These are phyloP conservation scores for Hypholoma sublateritium DNA, from an alignment of 768 basidiomycete species.

Conservation along the genomic window DNA sequence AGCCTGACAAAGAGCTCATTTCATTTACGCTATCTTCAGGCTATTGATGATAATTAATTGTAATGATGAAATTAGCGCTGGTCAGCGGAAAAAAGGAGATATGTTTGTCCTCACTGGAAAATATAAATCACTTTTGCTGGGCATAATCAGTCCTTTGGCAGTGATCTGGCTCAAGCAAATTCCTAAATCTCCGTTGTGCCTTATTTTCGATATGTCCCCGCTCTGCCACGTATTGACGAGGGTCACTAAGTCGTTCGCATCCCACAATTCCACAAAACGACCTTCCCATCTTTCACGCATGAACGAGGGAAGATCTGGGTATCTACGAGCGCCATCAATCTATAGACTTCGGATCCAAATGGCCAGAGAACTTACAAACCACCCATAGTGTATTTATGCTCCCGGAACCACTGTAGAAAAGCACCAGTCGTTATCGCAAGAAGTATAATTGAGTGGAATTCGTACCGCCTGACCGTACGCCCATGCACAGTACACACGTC, in stretches of 20 bases:
- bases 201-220: constrained; percentile 47
- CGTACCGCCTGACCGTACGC: constrained; percentile 55
- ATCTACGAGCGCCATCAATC: constrained; percentile 26
- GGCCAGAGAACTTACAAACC: constrained; percentile 32
- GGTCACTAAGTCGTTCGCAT: constrained; percentile 52
- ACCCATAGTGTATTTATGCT: constrained; percentile 42
- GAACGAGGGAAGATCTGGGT: constrained; percentile 48
- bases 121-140: constrained; percentile 58
- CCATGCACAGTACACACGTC: constrained; percentile 57
- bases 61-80: not conserved
- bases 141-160: constrained; percentile 56
- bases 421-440: not conserved
- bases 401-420: constrained; percentile 49
- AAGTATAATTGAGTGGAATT: not conserved
- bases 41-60: constrained; percentile 23
- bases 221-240: constrained; percentile 51
- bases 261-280: constrained; percentile 42
- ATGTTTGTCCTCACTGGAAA: constrained; percentile 39
- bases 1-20: constrained; percentile 38
- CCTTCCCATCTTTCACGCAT: constrained; percentile 53
- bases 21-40: constrained; percentile 55
- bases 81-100: too few relatives aligned
- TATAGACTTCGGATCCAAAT: not conserved
- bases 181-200: constrained; percentile 41
- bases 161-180: constrained; percentile 41